Conservation (phyloP, 129 eudicot species). For the Artemisia tridentata region DNA sequence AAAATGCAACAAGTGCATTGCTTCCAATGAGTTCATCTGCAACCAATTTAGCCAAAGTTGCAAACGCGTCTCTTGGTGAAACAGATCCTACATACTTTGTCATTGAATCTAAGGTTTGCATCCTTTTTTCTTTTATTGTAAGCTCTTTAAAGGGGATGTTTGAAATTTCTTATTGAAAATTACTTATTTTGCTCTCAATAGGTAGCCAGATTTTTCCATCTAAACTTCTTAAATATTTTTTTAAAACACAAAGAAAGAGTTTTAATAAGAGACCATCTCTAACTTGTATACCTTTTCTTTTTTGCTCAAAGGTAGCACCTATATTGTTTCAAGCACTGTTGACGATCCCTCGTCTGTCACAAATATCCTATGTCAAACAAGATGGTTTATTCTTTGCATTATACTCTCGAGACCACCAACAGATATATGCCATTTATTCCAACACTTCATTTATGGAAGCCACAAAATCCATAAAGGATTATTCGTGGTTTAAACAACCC, state of each 20-base stretch:
- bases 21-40: slow-evolving; percentile 43
- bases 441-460: slow-evolving; percentile 39
- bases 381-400: slow-evolving; percentile 61
- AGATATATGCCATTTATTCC: slow-evolving; percentile 33
- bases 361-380: slow-evolving; percentile 47
- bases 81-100: slow-evolving; percentile 25
- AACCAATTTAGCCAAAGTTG: slow-evolving; percentile 34
- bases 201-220: no score
- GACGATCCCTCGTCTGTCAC: slow-evolving; percentile 51
- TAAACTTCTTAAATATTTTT: no score
- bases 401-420: slow-evolving; percentile 5
- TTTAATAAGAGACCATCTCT: background rate
- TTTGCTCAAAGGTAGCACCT: slow-evolving; percentile 55
- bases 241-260: no score
- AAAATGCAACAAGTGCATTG: slow-evolving; percentile 29
- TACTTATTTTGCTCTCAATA: no score
- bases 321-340: slow-evolving; percentile 49
- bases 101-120: slow-evolving; percentile 36
- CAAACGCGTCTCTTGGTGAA: slow-evolving; percentile 21
- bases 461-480: background rate
- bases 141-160: no score
- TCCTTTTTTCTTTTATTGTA: background rate
- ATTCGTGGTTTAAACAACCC: slow-evolving; percentile 44
- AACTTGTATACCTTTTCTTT: background rate
- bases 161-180: no score